These are phyloP conservation scores for Flaveria robusta DNA, from an alignment of 129 eudicot genomes.

Conservation along the genomic window DNA sequence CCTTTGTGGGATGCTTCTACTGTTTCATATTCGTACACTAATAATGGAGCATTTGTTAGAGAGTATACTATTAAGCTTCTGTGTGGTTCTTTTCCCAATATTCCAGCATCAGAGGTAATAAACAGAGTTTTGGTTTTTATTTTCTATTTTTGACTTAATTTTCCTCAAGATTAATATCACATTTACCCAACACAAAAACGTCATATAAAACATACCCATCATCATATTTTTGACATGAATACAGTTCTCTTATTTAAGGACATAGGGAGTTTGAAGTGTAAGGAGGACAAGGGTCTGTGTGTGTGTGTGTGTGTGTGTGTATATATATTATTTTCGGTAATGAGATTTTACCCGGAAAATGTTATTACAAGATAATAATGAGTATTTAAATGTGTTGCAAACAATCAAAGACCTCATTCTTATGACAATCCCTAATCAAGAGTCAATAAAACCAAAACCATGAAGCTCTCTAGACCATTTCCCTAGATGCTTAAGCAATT, in stretches of 20 bases:
- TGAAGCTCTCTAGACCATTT: no score
- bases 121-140: background rate
- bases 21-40: conserved; percentile 76
- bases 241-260: background rate
- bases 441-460: no score
- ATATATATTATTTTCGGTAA: no score
- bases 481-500: no score
- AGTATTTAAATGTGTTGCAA: no score
- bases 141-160: background rate
- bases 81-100: conserved; percentile 91
- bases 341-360: no score
- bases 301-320: background rate
- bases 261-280: background rate
- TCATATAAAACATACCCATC: background rate
- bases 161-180: no score
- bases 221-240: background rate
- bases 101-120: conserved; percentile 78
- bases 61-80: conserved; percentile 87
- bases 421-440: no score
- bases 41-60: conserved; percentile 68
- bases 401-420: no score
- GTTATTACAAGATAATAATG: no score
- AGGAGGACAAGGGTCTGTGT: background rate
- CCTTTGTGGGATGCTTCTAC: conserved; percentile 91
- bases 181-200: background rate